Conservation (phyloP, 495 filamentous ascomycete species). For the Penicillium coprophilum region DNA sequence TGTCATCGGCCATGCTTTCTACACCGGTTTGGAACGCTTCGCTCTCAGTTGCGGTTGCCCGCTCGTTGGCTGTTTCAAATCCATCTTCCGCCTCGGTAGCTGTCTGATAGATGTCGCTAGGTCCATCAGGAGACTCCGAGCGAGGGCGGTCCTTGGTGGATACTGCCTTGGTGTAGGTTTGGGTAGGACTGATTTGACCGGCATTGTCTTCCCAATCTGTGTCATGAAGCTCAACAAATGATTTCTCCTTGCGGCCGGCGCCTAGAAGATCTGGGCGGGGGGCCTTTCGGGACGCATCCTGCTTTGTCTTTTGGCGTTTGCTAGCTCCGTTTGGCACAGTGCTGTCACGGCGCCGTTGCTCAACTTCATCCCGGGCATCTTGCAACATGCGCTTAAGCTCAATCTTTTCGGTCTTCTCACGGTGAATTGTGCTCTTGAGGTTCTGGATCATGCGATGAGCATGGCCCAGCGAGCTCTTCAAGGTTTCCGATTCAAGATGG, state of each 20-base stretch:
- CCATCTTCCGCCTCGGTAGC: conserved; percentile 82
- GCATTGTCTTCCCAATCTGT: conserved; percentile 89
- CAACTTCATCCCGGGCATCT: conserved; percentile 91
- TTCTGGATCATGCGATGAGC: conserved; percentile 96
- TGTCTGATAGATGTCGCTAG: conserved; percentile 76
- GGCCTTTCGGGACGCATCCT: conserved; percentile 74
- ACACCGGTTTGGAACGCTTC: conserved; percentile 91
- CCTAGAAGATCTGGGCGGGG: conserved; percentile 71
- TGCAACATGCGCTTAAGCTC: conserved; percentile 94
- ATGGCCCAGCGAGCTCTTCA: conserved; percentile 90
- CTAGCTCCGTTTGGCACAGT: conserved; percentile 43
- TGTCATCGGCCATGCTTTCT: conserved; percentile 77
- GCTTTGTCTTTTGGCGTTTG: conserved; percentile 70
- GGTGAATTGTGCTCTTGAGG: conserved; percentile 87
- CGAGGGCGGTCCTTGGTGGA: conserved; percentile 22
- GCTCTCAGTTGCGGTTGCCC: conserved; percentile 72
- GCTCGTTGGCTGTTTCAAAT: conserved; percentile 80
- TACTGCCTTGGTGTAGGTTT: conserved; percentile 24
- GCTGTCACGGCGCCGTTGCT: conserved; percentile 66
- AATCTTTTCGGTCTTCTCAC: conserved; percentile 96
- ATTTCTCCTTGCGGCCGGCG: conserved; percentile 67
- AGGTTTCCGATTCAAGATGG: conserved; percentile 86
- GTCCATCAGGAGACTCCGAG: conserved; percentile 36
- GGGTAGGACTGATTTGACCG: conserved; percentile 50
- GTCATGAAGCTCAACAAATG: conserved; percentile 71